Percentiles rank a stretch among this genome's conserved stretches.
phyloP scores from a whole-genome alignment of 805 yeast species.

The Wickerhamiella qilinensis region DNA sequence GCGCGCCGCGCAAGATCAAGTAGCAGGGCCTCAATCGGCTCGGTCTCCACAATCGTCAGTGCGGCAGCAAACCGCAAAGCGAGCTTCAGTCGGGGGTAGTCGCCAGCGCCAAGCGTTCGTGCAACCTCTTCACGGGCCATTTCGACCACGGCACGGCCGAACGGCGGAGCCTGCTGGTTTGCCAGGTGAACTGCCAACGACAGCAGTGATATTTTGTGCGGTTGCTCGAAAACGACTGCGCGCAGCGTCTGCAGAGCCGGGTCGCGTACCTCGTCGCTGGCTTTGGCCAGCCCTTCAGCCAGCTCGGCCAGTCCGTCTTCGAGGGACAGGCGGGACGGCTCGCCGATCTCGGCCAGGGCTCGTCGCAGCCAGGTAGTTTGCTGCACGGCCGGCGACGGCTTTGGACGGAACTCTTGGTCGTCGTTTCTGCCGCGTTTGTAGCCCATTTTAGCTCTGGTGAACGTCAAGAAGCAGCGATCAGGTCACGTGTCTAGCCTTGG shows the following conservation, averaged over 20 bases:
- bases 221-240: constrained; percentile 71
- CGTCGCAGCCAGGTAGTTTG: constrained; percentile 18
- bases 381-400: no score
- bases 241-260: constrained; percentile 46
- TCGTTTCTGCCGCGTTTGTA: no score
- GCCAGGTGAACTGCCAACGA: constrained; percentile 51
- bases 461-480: no score
- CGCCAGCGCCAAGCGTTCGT: constrained; percentile 30
- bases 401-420: no score
- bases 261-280: constrained; percentile 36
- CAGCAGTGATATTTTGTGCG: constrained; percentile 69
- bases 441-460: no score
- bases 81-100: constrained; percentile 56
- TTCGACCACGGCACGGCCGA: constrained; percentile 56
- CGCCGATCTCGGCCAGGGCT: constrained; percentile 45
- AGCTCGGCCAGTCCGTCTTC: constrained; percentile 6
- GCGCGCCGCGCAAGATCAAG: constrained; percentile 39
- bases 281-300: constrained; percentile 20
- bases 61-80: constrained; percentile 54
- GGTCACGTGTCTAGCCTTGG: no score
- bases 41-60: constrained; percentile 44
- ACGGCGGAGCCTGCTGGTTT: constrained; percentile 43
- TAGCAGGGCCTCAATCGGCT: constrained; percentile 33
- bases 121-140: constrained; percentile 52
- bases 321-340: constrained; percentile 24